Conservation (phyloP, 352 stramenopile genomes). For the Phytophthora citricola region DNA sequence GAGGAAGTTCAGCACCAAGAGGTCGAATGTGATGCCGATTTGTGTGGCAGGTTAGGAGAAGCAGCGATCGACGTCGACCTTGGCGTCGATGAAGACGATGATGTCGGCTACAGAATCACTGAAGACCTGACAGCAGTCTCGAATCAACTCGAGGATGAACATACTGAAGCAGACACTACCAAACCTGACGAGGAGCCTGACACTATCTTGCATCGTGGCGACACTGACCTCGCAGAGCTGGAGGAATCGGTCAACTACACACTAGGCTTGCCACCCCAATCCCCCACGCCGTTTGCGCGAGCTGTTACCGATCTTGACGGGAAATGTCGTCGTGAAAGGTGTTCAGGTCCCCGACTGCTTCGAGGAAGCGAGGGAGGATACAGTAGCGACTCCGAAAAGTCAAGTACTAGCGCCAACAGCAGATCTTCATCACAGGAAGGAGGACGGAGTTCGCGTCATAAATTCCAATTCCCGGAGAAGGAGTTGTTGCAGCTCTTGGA, state of each 20-base stretch:
- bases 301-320: slow-evolving; percentile 36
- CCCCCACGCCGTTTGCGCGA: slow-evolving; percentile 14
- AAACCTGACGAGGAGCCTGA: slow-evolving; percentile 6
- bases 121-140: slow-evolving; percentile 32
- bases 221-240: slow-evolving; percentile 15
- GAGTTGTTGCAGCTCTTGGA: slow-evolving; percentile 44
- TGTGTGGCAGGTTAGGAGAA: slow-evolving; percentile 32
- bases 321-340: slow-evolving; percentile 31
- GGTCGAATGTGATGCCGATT: slow-evolving; percentile 20
- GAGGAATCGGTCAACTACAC: slow-evolving; percentile 1
- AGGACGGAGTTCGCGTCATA: slow-evolving; percentile 37
- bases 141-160: slow-evolving; percentile 62
- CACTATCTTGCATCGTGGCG: not conserved
- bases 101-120: slow-evolving; percentile 31
- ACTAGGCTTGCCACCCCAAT: not conserved
- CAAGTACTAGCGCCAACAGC: not conserved
- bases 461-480: slow-evolving; percentile 70
- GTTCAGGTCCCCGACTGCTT: slow-evolving; percentile 55
- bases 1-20: slow-evolving; percentile 27
- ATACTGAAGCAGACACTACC: not conserved
- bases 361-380: slow-evolving; percentile 13
- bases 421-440: slow-evolving; percentile 6
- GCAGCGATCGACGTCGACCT: slow-evolving; percentile 21
- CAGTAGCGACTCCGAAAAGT: slow-evolving; percentile 9
- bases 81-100: slow-evolving; percentile 10